phyloP scores from a whole-genome alignment of 2,329 filamentous ascomycete species.

The Sodiomyces alkalinus region DNA sequence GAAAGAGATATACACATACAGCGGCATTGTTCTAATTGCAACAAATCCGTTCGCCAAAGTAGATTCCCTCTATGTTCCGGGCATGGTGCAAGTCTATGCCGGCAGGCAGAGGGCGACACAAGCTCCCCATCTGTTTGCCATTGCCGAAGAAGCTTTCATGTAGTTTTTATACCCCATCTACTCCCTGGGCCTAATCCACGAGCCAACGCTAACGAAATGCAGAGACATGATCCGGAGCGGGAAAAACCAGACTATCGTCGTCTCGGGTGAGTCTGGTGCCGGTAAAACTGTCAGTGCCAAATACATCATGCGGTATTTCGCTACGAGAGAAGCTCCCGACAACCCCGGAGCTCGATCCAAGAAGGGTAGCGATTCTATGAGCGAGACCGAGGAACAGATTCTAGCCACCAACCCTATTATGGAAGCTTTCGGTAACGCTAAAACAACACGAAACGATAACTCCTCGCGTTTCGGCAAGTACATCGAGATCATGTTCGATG shows the following conservation, averaged over 20 bases:
- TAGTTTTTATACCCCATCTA: constrained; percentile 23
- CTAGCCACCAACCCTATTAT: constrained; percentile 97
- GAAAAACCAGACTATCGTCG: constrained; percentile 95
- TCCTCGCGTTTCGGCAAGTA: constrained; percentile 99
- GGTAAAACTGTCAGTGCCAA: constrained; percentile 99
- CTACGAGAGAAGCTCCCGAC: constrained; percentile 86
- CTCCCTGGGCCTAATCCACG: too few species aligned
- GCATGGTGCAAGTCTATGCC: constrained; percentile 99
- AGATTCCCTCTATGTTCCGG: constrained; percentile 94
- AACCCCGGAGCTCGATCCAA: constrained; percentile 66
- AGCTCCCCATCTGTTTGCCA: constrained; percentile 94
- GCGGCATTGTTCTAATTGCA: constrained; percentile 94
- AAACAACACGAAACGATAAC: constrained; percentile 99
- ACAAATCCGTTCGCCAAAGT: constrained; percentile 96
- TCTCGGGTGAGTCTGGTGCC: constrained; percentile 97
- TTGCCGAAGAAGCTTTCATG: constrained; percentile 97
- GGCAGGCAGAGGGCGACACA: constrained; percentile 94
- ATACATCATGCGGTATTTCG: constrained; percentile 99
- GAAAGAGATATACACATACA: constrained; percentile 99
- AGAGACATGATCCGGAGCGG: constrained; percentile 94
- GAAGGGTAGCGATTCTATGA: constrained; percentile 68
- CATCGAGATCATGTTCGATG: constrained; percentile 99
- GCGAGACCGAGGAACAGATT: constrained; percentile 96
- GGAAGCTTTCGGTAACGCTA: constrained; percentile 99
- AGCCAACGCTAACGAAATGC: constrained; percentile 1